These are phyloP conservation scores for Canariomyces notabilis DNA, from an alignment of 2,329 filamentous ascomycete species.

Conservation along the genomic window DNA sequence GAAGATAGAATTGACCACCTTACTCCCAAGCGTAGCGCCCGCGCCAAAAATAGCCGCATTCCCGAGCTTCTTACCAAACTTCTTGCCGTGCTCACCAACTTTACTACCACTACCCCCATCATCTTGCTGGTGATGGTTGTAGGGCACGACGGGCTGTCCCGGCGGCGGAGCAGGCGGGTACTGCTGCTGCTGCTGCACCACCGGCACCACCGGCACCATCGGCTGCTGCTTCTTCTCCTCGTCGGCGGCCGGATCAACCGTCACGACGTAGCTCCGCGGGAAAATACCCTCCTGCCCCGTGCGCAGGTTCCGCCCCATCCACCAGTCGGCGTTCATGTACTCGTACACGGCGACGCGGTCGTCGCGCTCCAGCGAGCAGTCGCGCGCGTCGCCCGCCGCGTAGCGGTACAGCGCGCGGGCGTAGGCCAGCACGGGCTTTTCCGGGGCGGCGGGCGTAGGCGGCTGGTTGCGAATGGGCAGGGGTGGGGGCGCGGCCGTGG, in stretches of 20 bases:
- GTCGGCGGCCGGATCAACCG: conserved; percentile 47
- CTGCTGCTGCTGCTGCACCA: conserved; percentile 19
- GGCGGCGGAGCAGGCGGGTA: conserved; percentile 33
- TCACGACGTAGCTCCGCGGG: conserved; percentile 84
- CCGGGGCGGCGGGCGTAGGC: conserved; percentile 38
- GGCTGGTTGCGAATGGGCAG: conserved; percentile 28
- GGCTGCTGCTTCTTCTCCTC: conserved; percentile 21
- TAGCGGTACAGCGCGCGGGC: conserved; percentile 84
- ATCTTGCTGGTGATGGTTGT: conserved; percentile 41
- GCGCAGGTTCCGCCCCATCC: conserved; percentile 80
- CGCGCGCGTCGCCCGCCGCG: conserved; percentile 70
- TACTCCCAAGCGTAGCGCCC: conserved; percentile 82
- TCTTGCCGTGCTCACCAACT: conserved; percentile 74
- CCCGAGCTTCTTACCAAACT: conserved; percentile 92
- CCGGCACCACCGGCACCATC: no score
- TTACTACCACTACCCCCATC: conserved; percentile 54
- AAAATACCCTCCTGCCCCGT: conserved; percentile 89
- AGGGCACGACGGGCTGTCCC: conserved; percentile 61
- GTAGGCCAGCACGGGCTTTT: conserved; percentile 60
- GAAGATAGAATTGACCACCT: conserved; percentile 88
- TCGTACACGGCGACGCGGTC: conserved; percentile 77
- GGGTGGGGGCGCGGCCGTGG: conserved; percentile 33
- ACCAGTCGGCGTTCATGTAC: conserved; percentile 97
- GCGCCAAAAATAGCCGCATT: conserved; percentile 84
- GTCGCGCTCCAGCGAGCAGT: conserved; percentile 74